Evolutionary conservation across 129 eudicot genomes (phyloP), one percentile per base, ranked within the genome.

Genomic region (Silybum marianum): DNA sequence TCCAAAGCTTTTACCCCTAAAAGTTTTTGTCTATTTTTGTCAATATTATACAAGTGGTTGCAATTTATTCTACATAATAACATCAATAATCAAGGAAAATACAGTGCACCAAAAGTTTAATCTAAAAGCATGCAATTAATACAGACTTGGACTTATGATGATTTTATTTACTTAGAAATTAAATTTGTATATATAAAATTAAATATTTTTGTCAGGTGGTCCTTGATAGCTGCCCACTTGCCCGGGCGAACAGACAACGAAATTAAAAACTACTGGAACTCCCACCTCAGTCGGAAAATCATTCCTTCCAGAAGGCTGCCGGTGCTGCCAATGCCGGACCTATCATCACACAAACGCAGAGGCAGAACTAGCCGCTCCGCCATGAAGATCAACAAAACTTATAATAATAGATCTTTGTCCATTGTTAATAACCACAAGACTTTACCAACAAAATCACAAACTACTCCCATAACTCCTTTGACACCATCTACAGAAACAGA

Each of bases 241-340:
- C 94, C 98, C 4, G 98, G 98, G 84, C 90, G 98, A 93, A 93
- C 97, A 88, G 97, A 93, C 91, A 93, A 93, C 87, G 98, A 93
- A 82, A 93, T 93, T 0, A 93, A 93, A 65, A 93, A 93, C 66
- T 91, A 93, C 69, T 93, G 98, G 97, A 93, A 93, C 72, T 93
- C 98, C 13, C 98, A 91, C 69, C 75, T 93, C 24, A 91, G 98
- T 83, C 85, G 92, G n/a, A 91, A 87, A 76, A 80, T 91, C 36
- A 68, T 84, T 24, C 88, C 87, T 3, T 82, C 89, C 34, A 73
- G 83, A 42, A 81, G 83, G 42, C 74, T 75, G 1, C 34, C 36
- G 0, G 32, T 26, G 62, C 78, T 48, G 12, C 9, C 22, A 19
- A 11, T 65, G 54, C 58, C 70, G 44, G 9, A 54, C 66, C 58